Evolutionary conservation across 257 asterid species (phyloP).

Genomic region (Catharanthus roseus): DNA sequence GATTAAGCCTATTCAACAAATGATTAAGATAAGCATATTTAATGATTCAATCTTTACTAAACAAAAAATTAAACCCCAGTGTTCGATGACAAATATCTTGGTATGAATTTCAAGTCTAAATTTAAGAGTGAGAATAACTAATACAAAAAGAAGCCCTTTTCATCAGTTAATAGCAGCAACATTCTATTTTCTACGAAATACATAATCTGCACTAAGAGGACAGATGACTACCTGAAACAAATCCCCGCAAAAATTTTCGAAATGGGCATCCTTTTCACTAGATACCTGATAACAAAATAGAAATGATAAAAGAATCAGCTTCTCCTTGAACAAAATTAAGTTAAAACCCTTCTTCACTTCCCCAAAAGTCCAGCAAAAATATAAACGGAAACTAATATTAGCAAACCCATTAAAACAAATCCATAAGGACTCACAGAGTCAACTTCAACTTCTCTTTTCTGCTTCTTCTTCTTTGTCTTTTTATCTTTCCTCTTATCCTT

Average conservation of each 20-base stretch:
- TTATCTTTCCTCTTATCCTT: constrained; percentile 38
- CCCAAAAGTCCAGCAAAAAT: background rate
- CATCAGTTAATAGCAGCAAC: background rate
- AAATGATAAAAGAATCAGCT: background rate
- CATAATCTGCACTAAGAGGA: background rate
- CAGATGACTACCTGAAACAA: constrained; percentile 42
- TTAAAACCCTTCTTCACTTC: background rate
- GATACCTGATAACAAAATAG: constrained; percentile 31
- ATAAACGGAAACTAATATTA: background rate
- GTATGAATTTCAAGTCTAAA: background rate
- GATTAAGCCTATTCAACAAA: background rate
- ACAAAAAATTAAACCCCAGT: background rate
- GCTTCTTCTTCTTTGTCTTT: constrained; percentile 33
- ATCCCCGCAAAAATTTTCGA: constrained; percentile 57
- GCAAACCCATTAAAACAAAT: background rate
- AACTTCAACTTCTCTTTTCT: constrained; percentile 28
- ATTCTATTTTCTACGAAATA: background rate
- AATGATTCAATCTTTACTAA: background rate
- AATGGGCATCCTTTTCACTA: constrained; percentile 39
- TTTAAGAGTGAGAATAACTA: background rate
- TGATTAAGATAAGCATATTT: background rate
- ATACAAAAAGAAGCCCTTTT: background rate
- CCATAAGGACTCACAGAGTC: constrained; percentile 29
- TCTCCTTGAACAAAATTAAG: background rate
- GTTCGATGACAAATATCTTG: background rate